Evolutionary conservation across 495 filamentous ascomycete genomes (phyloP), one percentile per base, ranked within the genome.

Genomic region (Paragyromitra xinjiangensis): DNA sequence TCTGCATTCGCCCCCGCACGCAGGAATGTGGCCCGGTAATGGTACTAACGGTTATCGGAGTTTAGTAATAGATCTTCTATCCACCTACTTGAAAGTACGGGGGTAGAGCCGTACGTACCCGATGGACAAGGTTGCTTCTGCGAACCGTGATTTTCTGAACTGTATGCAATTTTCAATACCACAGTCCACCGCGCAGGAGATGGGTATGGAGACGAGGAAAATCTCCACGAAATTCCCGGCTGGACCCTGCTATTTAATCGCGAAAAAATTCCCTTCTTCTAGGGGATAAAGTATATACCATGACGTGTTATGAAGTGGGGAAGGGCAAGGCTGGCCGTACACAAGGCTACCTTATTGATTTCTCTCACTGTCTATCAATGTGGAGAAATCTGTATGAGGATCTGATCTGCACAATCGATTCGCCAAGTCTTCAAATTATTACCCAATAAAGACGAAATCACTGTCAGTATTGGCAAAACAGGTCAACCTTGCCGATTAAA

Each of bases 361-460:
- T n/a, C 6, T 59, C 5, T 7, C 16, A 9, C 1, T 34, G 55
- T 12, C 37, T 24, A 64, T 62, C 34, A 64, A 58, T 44, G 42
- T 53, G 61, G 69, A 75, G 48, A 37, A 64, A 44, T 70, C 9
- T 39, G 48, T 50, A 68, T 56, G 42, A 9, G 29, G 37, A 44
- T 14, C 45, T 64, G 73, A 70, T 70, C 73, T 45, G 45, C 64
- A 45, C 16, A 11, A 6, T 61, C 14, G n/a, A 65, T 64, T 66
- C 24, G 61, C 42, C 51, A 26, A 34, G 24, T 64, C 22, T 51
- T 39, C 40, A 16, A 26, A 63, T 19, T 51, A 22, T 71, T 70
- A 26, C 65, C 37, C 39, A 24, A 72, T 62, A 44, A 64, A n/a
- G 56, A 42, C 71, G 29, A 65, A 71, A 71, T 61, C 24, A 24